These are phyloP conservation scores for Yamadazyma diddensiae DNA, from an alignment of 1,139 yeast genomes.

Conservation along the genomic window DNA sequence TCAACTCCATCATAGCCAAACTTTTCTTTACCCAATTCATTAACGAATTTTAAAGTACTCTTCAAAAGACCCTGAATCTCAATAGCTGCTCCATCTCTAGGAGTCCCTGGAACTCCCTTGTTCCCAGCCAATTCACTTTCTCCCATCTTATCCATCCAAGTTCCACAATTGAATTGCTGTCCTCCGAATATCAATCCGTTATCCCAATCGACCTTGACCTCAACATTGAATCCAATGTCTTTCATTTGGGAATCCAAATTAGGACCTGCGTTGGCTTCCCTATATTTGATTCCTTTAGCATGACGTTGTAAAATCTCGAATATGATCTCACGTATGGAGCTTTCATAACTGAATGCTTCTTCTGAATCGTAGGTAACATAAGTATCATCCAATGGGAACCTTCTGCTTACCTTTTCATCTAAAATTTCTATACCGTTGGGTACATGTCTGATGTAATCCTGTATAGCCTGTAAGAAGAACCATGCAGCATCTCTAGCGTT, in stretches of 20 bases:
- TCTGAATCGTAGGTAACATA: constrained; percentile 69
- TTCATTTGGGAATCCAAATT: constrained; percentile 87
- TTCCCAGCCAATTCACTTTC: constrained; percentile 82
- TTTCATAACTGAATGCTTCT: constrained; percentile 69
- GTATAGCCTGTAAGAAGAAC: constrained; percentile 87
- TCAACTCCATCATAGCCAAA: constrained; percentile 58
- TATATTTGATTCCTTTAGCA: constrained; percentile 79
- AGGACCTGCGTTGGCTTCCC: constrained; percentile 96
- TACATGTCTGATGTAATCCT: constrained; percentile 68
- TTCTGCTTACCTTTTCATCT: constrained; percentile 68
- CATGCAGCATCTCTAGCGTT: constrained; percentile 97
- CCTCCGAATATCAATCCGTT: constrained; percentile 92
- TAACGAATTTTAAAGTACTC: constrained; percentile 78
- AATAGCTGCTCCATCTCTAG: constrained; percentile 95
- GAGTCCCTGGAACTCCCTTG: constrained; percentile 93
- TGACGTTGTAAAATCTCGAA: constrained; percentile 83
- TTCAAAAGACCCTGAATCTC: constrained; percentile 89
- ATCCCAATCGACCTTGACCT: constrained; percentile 78
- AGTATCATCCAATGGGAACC: constrained; percentile 89
- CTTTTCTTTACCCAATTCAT: constrained; percentile 30
- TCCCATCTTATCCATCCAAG: constrained; percentile 99
- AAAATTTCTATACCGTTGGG: constrained; percentile 71
- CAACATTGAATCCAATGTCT: constrained; percentile 88
- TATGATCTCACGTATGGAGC: constrained; percentile 70
- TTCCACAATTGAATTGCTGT: constrained; percentile 89